Base-by-base conservation (phyloP, 208 protist genomes). In the Porcisia deanei region DNA sequence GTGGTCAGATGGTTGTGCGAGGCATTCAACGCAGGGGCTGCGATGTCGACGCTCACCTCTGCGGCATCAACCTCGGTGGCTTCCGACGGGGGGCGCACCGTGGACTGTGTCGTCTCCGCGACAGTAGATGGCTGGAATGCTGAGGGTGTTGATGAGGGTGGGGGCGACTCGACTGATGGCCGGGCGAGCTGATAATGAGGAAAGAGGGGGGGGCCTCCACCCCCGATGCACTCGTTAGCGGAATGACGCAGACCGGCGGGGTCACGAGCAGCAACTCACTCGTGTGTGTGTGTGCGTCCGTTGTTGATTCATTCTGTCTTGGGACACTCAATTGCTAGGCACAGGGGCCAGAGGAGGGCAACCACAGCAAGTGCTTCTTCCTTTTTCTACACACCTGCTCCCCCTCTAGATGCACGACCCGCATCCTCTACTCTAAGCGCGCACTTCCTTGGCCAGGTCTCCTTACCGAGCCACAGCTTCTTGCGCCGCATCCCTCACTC, bases 1-100 rank as follows among this genome's bases (percentile, higher is more conserved):
- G 85, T 75, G 47, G 93, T 85, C 61, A 58, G 72, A 68, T 85
- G 77, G 78, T 70, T 91, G 43, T 94, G 88, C 64, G 76, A 77
- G 75, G 81, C 84, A 7, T 76, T 63, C 39, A 79, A 79, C 63
- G 59, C 77, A 25, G 63, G 68, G 1, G 64, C 69, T 12, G 25
- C 67, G 63, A 64, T n/a, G 57, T 68, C 59, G 20, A 47, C 30
- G 45, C 20, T 45, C 6, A 7, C 47, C 0, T 57, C 75, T 41
- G 54, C 54, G 1, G 47, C 66, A 25, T 41, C 25, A 2, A 39
- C 66, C 25, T 41, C 49, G 37, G 63, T 34, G 25, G 37, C 30
- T 25, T 25, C 9, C 63, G 2, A 22, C 37, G 25, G 2, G 20
- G 66, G 61, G 55, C 1, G 45, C 18, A 34, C 14, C 18, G 3